Conservation (phyloP, 345 rosid genomes). For the Populus tremula region DNA sequence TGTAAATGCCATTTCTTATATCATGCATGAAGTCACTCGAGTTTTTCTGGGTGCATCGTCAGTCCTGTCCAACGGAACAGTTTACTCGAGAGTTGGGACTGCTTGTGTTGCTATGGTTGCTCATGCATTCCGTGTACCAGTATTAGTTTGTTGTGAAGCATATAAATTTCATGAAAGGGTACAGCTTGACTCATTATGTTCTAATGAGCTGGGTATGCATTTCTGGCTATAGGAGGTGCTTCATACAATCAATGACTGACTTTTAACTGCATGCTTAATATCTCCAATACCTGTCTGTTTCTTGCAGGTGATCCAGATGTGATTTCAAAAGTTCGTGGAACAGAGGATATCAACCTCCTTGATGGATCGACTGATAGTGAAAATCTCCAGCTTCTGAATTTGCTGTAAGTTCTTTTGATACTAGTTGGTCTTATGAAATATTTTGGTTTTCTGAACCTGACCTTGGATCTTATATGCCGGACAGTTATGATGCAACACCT, state of each 20-base stretch:
- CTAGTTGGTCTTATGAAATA: background rate
- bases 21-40: slow-evolving; percentile 91
- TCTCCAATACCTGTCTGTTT: slow-evolving; percentile 6
- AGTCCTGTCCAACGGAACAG: slow-evolving; percentile 92
- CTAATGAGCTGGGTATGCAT: slow-evolving; percentile 82
- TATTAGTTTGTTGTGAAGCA: slow-evolving; percentile 92
- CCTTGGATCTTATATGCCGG: slow-evolving; percentile 1
- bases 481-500: slow-evolving; percentile 91
- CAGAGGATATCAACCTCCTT: slow-evolving; percentile 61
- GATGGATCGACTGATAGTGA: slow-evolving; percentile 50
- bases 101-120: slow-evolving; percentile 98
- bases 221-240: background rate
- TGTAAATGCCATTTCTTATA: slow-evolving; percentile 83
- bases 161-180: slow-evolving; percentile 96
- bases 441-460: slow-evolving; percentile 23
- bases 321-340: slow-evolving; percentile 63
- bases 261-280: background rate
- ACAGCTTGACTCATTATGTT: slow-evolving; percentile 92
- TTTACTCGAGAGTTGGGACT: slow-evolving; percentile 91
- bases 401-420: slow-evolving; percentile 48
- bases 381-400: slow-evolving; percentile 76
- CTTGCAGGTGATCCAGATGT: slow-evolving; percentile 85
- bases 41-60: slow-evolving; percentile 95
- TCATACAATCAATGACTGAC: background rate
- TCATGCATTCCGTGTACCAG: slow-evolving; percentile 75